Evolutionary conservation across 192 early-diverging fungal species (phyloP).

Genomic region (Coemansia sp.): DNA sequence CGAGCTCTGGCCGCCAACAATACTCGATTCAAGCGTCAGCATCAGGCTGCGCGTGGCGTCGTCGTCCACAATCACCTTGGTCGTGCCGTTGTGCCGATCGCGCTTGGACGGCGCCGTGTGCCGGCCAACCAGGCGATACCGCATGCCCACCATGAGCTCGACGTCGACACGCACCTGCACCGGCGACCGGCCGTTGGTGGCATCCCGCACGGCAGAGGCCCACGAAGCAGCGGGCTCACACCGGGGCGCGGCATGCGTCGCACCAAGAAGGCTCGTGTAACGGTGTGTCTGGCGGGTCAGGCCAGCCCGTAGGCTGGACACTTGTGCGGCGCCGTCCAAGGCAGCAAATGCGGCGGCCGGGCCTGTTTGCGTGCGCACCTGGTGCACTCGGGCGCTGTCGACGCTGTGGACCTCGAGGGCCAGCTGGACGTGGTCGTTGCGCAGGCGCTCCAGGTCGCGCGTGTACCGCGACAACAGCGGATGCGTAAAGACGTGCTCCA

Average conservation of each 20-base stretch:
- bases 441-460: conserved; percentile 26
- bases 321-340: conserved; percentile 1
- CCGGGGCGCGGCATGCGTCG: conserved; percentile 2
- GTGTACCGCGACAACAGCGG: conserved; percentile 26
- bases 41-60: conserved; percentile 35
- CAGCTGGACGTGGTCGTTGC: conserved; percentile 25
- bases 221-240: background rate
- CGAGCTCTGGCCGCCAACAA: background rate
- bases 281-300: conserved; percentile 17
- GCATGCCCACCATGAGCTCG: conserved; percentile 25
- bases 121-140: conserved; percentile 20
- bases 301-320: conserved; percentile 17
- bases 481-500: conserved; percentile 16
- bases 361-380: conserved; percentile 35
- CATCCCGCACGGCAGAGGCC: background rate
- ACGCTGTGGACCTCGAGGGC: conserved; percentile 17
- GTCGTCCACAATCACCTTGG: conserved; percentile 29
- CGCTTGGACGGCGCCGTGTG: conserved; percentile 10
- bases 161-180: conserved; percentile 32
- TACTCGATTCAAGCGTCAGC: conserved; percentile 24
- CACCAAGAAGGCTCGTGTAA: conserved; percentile 22
- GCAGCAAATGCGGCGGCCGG: conserved; percentile 21
- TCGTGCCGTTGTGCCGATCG: conserved; percentile 17
- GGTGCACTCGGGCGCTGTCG: conserved; percentile 17
- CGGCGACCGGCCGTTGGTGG: background rate